Evolutionary conservation across 768 basidiomycete genomes (phyloP), one percentile per base, ranked within the genome.

Genomic region (Inosperma sp.): DNA sequence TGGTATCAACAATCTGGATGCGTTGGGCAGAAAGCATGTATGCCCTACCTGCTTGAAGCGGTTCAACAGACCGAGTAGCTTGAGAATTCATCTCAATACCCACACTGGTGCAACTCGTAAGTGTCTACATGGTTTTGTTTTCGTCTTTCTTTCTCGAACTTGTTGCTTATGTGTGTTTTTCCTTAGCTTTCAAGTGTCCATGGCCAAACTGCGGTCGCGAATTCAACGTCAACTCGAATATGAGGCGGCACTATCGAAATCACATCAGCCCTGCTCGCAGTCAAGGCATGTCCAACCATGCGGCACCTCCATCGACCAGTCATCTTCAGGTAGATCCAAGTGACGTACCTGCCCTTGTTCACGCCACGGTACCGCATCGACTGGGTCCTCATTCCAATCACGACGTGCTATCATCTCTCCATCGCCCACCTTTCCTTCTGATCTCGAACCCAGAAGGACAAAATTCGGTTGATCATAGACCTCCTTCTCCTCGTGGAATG

Each of bases 141-240:
- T 8, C 14, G 16, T 5, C 0, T 17, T 43, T 8, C 13, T 45
- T 46, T 17, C 12, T 31, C 39, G 14, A 51, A 48, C 17, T 8
- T 3, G 34, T 52, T 23, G 40, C 42, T 56, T 2, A 50, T 19
- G 19, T 44, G 42, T 37, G 33, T 47, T 43, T 27, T 53, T 49
- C 26, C 54, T 35, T 62, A 86, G 88, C 86, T 16, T 88, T 85
- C 68, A 73, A 78, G 34, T 90, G 88, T 58, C 84, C 85, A 4
- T 85, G 73, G 73, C 84, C 82, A 5, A 77, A 81, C 35, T 89
- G 87, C 62, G 83, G 83, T 31, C 77, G 85, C 27, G 79, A 84
- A 52, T 90, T 90, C 68, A 89, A 88, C 56, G 88, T 88, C 40
- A 87, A 88, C 62, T 87, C 85, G 0, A 91, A 90, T 64, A 90